Evolutionary conservation across 2,329 filamentous ascomycete species (phyloP).

Genomic region (Nemania serpens): DNA sequence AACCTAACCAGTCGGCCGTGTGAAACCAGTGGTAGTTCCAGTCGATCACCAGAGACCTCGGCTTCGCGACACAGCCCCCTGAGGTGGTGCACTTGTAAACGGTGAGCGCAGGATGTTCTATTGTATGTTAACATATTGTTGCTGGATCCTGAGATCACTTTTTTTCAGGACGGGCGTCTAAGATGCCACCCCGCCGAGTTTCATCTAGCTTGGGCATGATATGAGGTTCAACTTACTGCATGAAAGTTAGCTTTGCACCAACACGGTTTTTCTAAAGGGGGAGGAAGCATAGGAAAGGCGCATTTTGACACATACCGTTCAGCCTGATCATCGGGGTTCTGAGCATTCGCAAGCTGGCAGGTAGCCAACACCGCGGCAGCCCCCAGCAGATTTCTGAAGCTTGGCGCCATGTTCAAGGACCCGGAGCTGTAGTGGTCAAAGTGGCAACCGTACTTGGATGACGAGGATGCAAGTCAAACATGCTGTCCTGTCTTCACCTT

Average conservation of each 20-base stretch:
- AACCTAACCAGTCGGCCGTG: constrained; percentile 20
- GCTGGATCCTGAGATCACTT: not conserved
- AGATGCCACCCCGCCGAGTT: not conserved
- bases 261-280: too few relatives aligned
- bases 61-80: constrained; percentile 52
- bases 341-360: constrained; percentile 23
- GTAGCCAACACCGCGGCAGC: constrained; percentile 19
- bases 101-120: constrained; percentile 51
- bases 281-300: not conserved
- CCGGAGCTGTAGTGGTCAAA: not conserved
- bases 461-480: constrained; percentile 5
- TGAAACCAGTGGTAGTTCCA: constrained; percentile 46
- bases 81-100: constrained; percentile 56
- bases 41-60: constrained; percentile 58
- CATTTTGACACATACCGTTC: constrained; percentile 26
- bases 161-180: not conserved
- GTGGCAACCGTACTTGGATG: not conserved
- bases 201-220: not conserved
- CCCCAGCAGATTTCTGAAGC: constrained; percentile 21
- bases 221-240: constrained; percentile 17
- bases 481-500: not conserved
- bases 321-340: constrained; percentile 23
- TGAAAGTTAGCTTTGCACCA: constrained; percentile 9
- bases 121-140: constrained; percentile 1
- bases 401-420: constrained; percentile 21